Evolutionary conservation across 305 asterid genomes (phyloP).

Genomic region (Fraxinus floribunda): DNA sequence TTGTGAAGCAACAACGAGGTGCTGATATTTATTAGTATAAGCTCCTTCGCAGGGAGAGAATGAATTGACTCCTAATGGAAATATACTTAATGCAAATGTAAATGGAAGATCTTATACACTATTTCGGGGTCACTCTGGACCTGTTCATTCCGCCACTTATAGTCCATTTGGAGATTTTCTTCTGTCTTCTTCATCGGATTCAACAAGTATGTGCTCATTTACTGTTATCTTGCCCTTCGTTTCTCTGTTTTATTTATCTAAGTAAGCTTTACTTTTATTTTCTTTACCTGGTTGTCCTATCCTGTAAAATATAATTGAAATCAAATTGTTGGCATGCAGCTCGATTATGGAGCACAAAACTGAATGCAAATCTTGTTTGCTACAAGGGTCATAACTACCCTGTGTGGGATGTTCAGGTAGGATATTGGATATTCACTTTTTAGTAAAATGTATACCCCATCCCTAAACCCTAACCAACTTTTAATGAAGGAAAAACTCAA

Average conservation of each 20-base stretch:
- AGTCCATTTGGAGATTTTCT: slow-evolving; percentile 86
- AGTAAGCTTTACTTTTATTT: neutral
- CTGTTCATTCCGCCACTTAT: slow-evolving; percentile 80
- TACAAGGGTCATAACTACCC: slow-evolving; percentile 98
- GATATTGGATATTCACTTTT: slow-evolving; percentile 16
- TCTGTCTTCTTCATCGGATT: slow-evolving; percentile 90
- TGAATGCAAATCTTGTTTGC: slow-evolving; percentile 95
- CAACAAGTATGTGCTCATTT: slow-evolving; percentile 58
- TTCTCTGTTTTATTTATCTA: slow-evolving; percentile 15
- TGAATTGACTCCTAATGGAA: slow-evolving; percentile 50
- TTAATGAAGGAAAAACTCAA: neutral
- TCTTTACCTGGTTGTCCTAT: neutral
- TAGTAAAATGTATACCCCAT: slow-evolving; percentile 5
- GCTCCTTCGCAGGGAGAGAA: slow-evolving; percentile 67
- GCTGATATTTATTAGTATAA: slow-evolving; percentile 46
- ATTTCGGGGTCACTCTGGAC: slow-evolving; percentile 90
- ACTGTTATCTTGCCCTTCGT: slow-evolving; percentile 1
- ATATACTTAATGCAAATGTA: slow-evolving; percentile 41
- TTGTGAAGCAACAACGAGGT: slow-evolving; percentile 13
- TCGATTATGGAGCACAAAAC: slow-evolving; percentile 83
- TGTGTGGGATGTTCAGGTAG: slow-evolving; percentile 97
- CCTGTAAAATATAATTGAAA: neutral
- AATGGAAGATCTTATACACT: slow-evolving; percentile 69
- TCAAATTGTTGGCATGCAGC: slow-evolving; percentile 45
- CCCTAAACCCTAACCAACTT: neutral